phyloP scores from a whole-genome alignment of 208 protist genomes.

The Leishmania tropica region DNA sequence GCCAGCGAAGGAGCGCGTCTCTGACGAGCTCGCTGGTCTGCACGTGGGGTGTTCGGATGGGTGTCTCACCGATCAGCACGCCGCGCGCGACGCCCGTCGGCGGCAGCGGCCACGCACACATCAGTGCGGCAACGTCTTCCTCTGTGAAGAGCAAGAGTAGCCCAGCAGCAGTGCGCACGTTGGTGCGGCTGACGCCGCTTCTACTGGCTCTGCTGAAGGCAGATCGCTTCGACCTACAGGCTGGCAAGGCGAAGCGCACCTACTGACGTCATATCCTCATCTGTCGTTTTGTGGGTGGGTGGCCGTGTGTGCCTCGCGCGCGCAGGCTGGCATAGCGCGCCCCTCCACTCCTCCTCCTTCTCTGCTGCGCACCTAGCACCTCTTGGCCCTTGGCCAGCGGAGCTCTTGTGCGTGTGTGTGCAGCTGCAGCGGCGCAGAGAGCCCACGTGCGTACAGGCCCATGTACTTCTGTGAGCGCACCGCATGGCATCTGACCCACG shows the following conservation, averaged over 20 bases:
- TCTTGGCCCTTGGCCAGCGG: neutral
- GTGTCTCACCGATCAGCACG: conserved; percentile 15
- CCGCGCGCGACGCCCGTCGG: conserved; percentile 4
- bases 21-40: neutral
- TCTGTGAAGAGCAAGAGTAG: neutral
- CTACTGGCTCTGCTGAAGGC: conserved; percentile 17
- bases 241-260: conserved; percentile 14
- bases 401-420: too few relatives aligned
- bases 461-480: too few relatives aligned
- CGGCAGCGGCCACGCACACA: neutral
- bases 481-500: too few relatives aligned
- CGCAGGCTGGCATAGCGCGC: neutral
- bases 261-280: neutral
- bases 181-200: conserved; percentile 12
- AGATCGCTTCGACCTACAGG: conserved; percentile 21
- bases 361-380: neutral
- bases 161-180: neutral
- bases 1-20: neutral
- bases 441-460: too few relatives aligned
- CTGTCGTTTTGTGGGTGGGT: neutral
- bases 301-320: neutral
- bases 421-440: too few relatives aligned
- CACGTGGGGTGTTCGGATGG: conserved; percentile 2
- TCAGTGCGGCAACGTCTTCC: neutral
- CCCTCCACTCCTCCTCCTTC: conserved; percentile 14